A percentile compares a stretch with the other conserved stretches of the same genome.
Evolutionary conservation across 2,329 filamentous ascomycete species (phyloP).

Genomic region (Aspergillus quadricinctus): DNA sequence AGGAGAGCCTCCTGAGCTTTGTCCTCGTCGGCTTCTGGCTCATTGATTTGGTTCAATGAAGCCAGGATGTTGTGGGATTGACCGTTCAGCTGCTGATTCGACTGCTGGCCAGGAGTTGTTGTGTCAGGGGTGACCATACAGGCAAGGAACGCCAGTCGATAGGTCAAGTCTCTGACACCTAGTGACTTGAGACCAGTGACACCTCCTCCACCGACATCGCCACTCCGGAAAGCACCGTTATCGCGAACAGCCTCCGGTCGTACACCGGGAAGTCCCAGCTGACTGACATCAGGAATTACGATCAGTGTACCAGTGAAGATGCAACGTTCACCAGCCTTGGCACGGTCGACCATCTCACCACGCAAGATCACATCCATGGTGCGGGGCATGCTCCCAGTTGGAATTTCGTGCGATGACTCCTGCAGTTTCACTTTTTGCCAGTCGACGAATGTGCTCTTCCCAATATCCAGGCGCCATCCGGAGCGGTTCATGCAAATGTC

Average conservation of each 20-base stretch:
- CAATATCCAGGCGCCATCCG: conserved; percentile 95
- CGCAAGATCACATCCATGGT: conserved; percentile 96
- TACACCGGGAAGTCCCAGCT: conserved; percentile 83
- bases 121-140: conserved; percentile 94
- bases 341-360: conserved; percentile 94
- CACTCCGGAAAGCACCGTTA: conserved; percentile 68
- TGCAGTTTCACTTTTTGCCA: conserved; percentile 99
- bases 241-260: conserved; percentile 80
- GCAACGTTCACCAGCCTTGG: conserved; percentile 96
- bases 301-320: conserved; percentile 96
- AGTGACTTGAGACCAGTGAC: conserved; percentile 85
- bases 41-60: conserved; percentile 69
- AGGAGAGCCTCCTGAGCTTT: conserved; percentile 84
- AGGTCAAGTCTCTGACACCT: conserved; percentile 91
- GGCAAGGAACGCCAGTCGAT: conserved; percentile 90
- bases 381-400: conserved; percentile 95
- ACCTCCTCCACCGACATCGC: conserved; percentile 77
- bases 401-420: conserved; percentile 97
- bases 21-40: conserved; percentile 70
- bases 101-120: conserved; percentile 69
- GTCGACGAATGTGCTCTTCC: conserved; percentile 95
- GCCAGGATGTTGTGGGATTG: conserved; percentile 81
- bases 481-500: conserved; percentile 77
- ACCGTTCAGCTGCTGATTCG: conserved; percentile 63
- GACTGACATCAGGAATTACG: conserved; percentile 93